Evolutionary conservation across 78 protist genomes (phyloP).

Genomic region (Guillardia theta): DNA sequence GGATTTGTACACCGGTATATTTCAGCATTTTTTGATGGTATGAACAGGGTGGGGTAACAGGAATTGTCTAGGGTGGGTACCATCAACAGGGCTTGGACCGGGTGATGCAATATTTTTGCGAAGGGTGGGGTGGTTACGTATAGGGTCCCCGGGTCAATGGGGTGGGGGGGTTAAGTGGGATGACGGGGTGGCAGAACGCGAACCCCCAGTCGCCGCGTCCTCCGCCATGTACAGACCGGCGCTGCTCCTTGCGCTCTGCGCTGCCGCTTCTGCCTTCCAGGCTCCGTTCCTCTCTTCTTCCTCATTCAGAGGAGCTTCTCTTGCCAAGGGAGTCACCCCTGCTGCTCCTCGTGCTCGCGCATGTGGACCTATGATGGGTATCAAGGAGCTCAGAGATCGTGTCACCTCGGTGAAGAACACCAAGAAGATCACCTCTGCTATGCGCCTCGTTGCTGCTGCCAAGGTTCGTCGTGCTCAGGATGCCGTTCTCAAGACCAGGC

Average conservation of each 20-base stretch:
- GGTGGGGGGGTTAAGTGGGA: too few species aligned
- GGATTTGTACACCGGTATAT: too few species aligned
- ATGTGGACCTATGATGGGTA: not conserved
- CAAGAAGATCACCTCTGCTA: slow-evolving; percentile 58
- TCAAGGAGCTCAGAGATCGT: slow-evolving; percentile 51
- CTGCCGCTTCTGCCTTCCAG: not conserved
- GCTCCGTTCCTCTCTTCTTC: too few species aligned
- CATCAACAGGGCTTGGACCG: too few species aligned
- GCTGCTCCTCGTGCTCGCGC: not conserved
- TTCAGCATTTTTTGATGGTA: too few species aligned
- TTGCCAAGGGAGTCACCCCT: not conserved
- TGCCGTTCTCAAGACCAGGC: slow-evolving; percentile 56
- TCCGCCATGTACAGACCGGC: not conserved
- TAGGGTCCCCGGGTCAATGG: too few species aligned
- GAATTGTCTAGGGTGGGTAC: too few species aligned
- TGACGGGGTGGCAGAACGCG: too few species aligned
- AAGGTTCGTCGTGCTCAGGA: slow-evolving; percentile 64
- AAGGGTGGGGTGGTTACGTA: too few species aligned
- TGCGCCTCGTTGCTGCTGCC: slow-evolving; percentile 61
- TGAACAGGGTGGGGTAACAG: too few species aligned
- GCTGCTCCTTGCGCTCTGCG: not conserved
- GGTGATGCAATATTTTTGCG: too few species aligned
- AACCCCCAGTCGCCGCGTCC: too few species aligned
- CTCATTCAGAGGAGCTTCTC: not conserved
- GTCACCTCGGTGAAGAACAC: slow-evolving; percentile 56